Percentiles rank a stretch among this genome's conserved stretches.
Evolutionary conservation across 192 early-diverging fungal genomes (phyloP).

Genomic region (Rhizoclosmatium globosum): DNA sequence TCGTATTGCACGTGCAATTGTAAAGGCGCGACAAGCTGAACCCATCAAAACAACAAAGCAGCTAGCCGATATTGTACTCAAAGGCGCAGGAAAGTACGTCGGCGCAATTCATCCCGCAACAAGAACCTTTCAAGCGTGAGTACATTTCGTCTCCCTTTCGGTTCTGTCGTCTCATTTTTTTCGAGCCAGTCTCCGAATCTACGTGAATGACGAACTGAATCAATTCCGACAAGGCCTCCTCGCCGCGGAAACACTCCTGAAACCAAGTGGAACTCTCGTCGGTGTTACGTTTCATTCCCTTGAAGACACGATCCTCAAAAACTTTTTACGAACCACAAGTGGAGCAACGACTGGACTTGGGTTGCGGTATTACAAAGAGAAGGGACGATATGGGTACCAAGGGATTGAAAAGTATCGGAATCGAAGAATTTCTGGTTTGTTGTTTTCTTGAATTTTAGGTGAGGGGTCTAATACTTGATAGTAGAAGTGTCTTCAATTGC

Average conservation of each 20-base stretch:
- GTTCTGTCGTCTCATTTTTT: neutral
- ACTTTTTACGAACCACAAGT: slow-evolving; percentile 54
- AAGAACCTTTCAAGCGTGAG: slow-evolving; percentile 47
- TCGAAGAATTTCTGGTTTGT: neutral
- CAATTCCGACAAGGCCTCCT: slow-evolving; percentile 64
- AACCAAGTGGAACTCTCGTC: slow-evolving; percentile 61
- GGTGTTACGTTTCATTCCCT: slow-evolving; percentile 79
- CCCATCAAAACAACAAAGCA: slow-evolving; percentile 65
- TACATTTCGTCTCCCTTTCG: neutral
- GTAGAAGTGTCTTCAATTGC: slow-evolving; percentile 9
- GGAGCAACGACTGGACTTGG: slow-evolving; percentile 17
- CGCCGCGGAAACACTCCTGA: slow-evolving; percentile 59
- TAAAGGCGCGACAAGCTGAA: slow-evolving; percentile 51
- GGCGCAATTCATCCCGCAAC: slow-evolving; percentile 59
- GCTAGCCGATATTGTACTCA: slow-evolving; percentile 62
- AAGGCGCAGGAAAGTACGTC: slow-evolving; percentile 34
- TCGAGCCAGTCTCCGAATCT: slow-evolving; percentile 62
- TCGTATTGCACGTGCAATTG: slow-evolving; percentile 71
- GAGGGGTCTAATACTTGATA: neutral
- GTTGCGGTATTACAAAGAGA: slow-evolving; percentile 32
- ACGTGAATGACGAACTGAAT: slow-evolving; percentile 76
- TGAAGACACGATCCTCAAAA: slow-evolving; percentile 77
- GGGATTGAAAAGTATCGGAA: slow-evolving; percentile 18
- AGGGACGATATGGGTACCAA: neutral
- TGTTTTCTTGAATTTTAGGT: neutral